Evolutionary conservation across 2,329 filamentous ascomycete genomes (phyloP).

Genomic region (Pseudocercospora crystallina): DNA sequence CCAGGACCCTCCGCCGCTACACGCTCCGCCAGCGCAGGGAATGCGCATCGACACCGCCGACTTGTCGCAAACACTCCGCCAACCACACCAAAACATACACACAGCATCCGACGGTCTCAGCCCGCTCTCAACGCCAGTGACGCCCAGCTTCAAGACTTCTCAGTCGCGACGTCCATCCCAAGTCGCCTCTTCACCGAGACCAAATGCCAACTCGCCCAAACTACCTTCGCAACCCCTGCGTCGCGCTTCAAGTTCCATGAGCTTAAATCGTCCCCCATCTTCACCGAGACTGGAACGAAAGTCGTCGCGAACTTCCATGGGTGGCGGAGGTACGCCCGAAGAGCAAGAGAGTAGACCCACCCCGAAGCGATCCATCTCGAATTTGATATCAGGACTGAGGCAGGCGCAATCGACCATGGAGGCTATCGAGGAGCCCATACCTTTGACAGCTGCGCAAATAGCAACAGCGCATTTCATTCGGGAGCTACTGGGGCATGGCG

Average conservation of each 20-base stretch:
- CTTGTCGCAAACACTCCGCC: conserved; percentile 13
- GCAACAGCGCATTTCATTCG: conserved; percentile 61
- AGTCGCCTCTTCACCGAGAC: conserved; percentile 9
- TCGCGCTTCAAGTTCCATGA: conserved; percentile 31
- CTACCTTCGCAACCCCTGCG: conserved; percentile 16
- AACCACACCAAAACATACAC: conserved; percentile 3
- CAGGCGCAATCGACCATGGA: conserved; percentile 36
- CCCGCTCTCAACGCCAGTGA: conserved; percentile 16
- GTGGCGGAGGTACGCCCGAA: conserved; percentile 16
- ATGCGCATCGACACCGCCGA: conserved; percentile 7
- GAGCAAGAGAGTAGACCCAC: conserved; percentile 29
- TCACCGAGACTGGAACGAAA: conserved; percentile 24
- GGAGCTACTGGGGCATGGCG: conserved; percentile 66
- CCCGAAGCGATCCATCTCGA: conserved; percentile 36
- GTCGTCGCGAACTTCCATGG: conserved; percentile 30
- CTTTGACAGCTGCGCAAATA: conserved; percentile 31
- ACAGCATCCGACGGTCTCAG: conserved; percentile 11
- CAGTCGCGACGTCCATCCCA: conserved; percentile 19
- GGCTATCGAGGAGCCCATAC: conserved; percentile 33
- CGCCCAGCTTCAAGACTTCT: conserved; percentile 17
- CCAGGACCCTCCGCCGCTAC: not conserved
- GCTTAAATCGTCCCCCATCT: conserved; percentile 16
- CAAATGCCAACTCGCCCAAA: conserved; percentile 16
- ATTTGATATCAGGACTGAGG: conserved; percentile 33
- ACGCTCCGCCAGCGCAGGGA: not conserved